phyloP scores from a whole-genome alignment of 129 eudicot genomes.

The Escallonia rubra region DNA sequence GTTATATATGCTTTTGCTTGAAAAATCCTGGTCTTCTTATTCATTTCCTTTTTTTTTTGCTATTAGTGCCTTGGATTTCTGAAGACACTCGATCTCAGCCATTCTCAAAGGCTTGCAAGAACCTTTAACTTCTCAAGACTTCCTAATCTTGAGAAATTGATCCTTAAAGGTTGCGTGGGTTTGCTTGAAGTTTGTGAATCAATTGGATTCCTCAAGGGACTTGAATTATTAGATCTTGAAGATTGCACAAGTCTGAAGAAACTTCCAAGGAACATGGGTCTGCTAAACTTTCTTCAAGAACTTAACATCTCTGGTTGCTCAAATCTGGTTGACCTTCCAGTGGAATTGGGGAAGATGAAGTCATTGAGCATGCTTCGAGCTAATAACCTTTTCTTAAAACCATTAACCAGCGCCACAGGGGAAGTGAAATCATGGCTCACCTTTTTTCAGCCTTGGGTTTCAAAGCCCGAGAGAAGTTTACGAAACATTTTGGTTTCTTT shows the following conservation, averaged over 20 bases:
- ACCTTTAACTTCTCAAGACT: background rate
- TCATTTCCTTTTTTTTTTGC: too few relatives aligned
- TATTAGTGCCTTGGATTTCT: background rate
- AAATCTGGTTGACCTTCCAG: background rate
- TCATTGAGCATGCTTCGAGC: background rate
- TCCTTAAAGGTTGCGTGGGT: background rate
- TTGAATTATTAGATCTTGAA: background rate
- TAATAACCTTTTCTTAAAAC: background rate
- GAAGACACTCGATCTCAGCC: slow-evolving; percentile 1
- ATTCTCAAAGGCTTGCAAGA: background rate
- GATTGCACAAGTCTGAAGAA: background rate
- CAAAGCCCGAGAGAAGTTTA: background rate
- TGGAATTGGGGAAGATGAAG: background rate
- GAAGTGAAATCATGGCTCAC: background rate
- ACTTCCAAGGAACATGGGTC: background rate
- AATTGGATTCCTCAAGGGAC: background rate
- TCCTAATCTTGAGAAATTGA: slow-evolving; percentile 1
- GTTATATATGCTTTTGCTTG: too few relatives aligned
- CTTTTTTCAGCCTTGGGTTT: background rate
- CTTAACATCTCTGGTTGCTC: background rate
- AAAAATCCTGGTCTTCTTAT: background rate
- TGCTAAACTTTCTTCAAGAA: background rate
- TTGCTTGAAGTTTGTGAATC: slow-evolving; percentile 1
- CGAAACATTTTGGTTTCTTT: background rate
- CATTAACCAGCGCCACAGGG: background rate